Evolutionary conservation across 139 green algal genomes (phyloP), one percentile per base, ranked within the genome.

Genomic region (Limnomonas spitsbergensis): DNA sequence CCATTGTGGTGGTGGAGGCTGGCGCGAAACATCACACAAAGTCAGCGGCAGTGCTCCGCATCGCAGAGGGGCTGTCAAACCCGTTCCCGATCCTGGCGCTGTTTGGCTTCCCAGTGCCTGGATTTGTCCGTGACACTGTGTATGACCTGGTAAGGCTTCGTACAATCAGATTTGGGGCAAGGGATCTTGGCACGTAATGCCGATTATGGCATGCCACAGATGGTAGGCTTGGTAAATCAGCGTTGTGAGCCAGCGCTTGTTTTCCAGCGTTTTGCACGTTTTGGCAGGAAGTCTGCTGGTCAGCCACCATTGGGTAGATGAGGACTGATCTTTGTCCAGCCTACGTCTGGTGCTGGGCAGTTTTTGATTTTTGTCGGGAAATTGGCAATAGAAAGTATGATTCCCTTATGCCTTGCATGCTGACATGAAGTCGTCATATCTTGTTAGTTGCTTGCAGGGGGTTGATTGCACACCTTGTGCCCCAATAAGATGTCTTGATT

Each of bases 31-130:
- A 77, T 39, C 52, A 89, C 82, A 89, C 90, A 38, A 84, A 88
- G n/a, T 89, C 82, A n/a, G 88, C 90, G 27, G 88, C 89, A 6
- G 67, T 92, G 3, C 69, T 95, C 56, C 67, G 80, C 9, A 95
- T 95, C 32, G 91, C 80, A 1, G 27, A 68, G 27, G 35, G 61
- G 3, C 80, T 95, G 29, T 37, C 67, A 31, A 66, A 83, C 37
- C 92, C 92, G 0, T 84, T 91, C 42, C 80, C 87, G 0, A 38
- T 90, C 34, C 74, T 94, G 38, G 87, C 88, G 1, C 66, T 79
- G 0, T 39, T 92, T 29, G 82, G 83, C 37, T 76, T 84, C 40
- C 74, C 81, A 1, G 34, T 91, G 38, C 88, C 89, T 24, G 34
- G 53, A 24, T 74, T 76, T 20, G 9, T 91, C 9, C 76, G 86